Evolutionary conservation across 495 filamentous ascomycete genomes (phyloP), one percentile per base, ranked within the genome.

Genomic region (Penicillium nucicola): DNA sequence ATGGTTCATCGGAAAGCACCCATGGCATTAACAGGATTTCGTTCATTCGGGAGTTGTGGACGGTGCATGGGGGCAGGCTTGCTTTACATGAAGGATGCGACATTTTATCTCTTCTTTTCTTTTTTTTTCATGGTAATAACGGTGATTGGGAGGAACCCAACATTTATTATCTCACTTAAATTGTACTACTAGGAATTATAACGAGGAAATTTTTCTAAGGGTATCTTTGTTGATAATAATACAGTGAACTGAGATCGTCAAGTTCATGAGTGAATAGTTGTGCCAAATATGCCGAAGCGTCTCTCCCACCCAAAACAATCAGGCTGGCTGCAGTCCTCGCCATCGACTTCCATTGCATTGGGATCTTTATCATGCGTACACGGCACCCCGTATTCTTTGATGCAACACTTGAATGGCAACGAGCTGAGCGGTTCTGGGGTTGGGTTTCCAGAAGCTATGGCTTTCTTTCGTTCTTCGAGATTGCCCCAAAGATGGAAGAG

Each of bases 401-500:
- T 67, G 42, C 70, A 69, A 40, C 72, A 77, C 8, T 37, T 54
- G 32, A 76, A 69, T 15, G 72, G 68, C 19, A 62, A 35, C 5
- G 55, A 65, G 3, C 45, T 45, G n/a, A 33, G 51, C 13, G 12
- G 45, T 25, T 14, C 54, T 60, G 45, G 62, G 15, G 39, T 14
- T 48, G 53, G 10, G 18, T 43, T 22, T 18, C 45, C 51, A 30
- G 62, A 40, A 37, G 44, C 19, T 43, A 53, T 46, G 15, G 43
- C 42, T 37, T 45, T 46, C 53, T 87, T 89, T 38, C 60, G 52
- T 61, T 95, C 90, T 63, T 89, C 85, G 6, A 97, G 78, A 50
- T 95, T 78, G 3, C 92, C 92, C 91, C 92, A 97, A 7, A 97
- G 75, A 25, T 80, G 70, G 64, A 84, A 92, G 13, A 96, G 77